Evolutionary conservation across 306 rosid genomes (phyloP), one percentile per base, ranked within the genome.

Genomic region (Cicer cuneatum): DNA sequence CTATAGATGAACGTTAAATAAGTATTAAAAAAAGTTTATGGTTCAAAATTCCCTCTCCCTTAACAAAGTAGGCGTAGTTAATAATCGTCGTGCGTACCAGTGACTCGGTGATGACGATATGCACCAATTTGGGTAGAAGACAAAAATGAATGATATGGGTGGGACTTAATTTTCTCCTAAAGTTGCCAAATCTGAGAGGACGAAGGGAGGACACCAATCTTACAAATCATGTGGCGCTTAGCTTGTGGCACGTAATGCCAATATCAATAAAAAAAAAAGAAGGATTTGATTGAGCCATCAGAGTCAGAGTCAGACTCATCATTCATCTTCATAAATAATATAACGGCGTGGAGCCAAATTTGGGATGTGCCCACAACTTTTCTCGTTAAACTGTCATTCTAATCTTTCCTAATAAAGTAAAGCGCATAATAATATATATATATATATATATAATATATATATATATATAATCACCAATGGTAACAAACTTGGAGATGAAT

Each of bases 301-400:
- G 1, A 66, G 35, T 29, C 33, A 3, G 29, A 24, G 3, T 24
- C 33, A 24, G 12, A 53, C 60, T 53, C 60, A 53, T 18, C 2
- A 19, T 18, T 18, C 11, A 35, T 59, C 66, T 29, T 29, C 35
- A 4, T 29, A 29, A 29, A 3, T 29, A 29, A 7, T 13, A 18
- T 45, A 18, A 18, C 11, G 29, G 15, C 15, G 48, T 65, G 21
- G 15, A 40, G 66, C 80, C 73, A 65, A 75, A 53, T 24, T 49
- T 40, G 37, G 37, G 6, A 64, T 16, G 64, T 40, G 12, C 80
- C 66, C 67, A 75, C 65, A 49, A 24, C 42, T n/a, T 52, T 73
- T 53, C 0, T 51, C 54, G 46, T 75, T 64, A 52, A 59, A 43
- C 45, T 73, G 19, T 59, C 47, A 1, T 13, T 45, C 2, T 56